Percentiles rank a stretch among this genome's conserved stretches.
These are phyloP conservation scores for Arthrobotrys musiformis DNA, from an alignment of 2,329 filamentous ascomycete species.

Conservation along the genomic window DNA sequence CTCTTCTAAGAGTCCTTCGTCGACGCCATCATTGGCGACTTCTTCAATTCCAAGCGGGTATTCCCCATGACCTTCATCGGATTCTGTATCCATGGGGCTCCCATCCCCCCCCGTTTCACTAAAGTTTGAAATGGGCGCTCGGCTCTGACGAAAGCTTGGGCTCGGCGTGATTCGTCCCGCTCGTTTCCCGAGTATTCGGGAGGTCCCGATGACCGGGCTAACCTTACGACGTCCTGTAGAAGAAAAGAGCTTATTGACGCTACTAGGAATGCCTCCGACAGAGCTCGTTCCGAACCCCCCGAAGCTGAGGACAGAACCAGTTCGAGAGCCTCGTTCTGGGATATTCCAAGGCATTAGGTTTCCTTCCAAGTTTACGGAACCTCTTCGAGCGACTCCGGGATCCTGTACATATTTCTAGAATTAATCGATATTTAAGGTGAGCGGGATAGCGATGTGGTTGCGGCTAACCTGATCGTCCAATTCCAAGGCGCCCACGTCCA, in stretches of 20 bases:
- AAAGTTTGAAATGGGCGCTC: slow-evolving; percentile 14
- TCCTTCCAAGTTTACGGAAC: background rate
- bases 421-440: background rate
- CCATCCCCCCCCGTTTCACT: background rate
- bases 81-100: background rate
- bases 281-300: slow-evolving; percentile 58
- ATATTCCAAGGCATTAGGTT: slow-evolving; percentile 56
- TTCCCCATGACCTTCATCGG: slow-evolving; percentile 10
- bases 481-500: background rate
- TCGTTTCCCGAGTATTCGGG: slow-evolving; percentile 28
- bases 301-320: slow-evolving; percentile 52
- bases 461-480: slow-evolving; percentile 20
- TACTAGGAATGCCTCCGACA: slow-evolving; percentile 52
- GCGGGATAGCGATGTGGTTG: background rate
- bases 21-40: background rate
- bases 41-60: slow-evolving; percentile 46
- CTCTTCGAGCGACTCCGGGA: slow-evolving; percentile 32
- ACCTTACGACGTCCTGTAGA: slow-evolving; percentile 21
- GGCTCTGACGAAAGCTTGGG: slow-evolving; percentile 32
- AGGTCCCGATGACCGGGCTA: slow-evolving; percentile 20
- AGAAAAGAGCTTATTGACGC: slow-evolving; percentile 29
- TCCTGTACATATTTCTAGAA: slow-evolving; percentile 15
- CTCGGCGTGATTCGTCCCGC: slow-evolving; percentile 36
- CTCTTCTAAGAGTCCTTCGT: background rate
- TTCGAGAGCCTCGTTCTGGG: slow-evolving; percentile 39